phyloP scores from a whole-genome alignment of 345 rosid species.

The Gossypium sturtianum region DNA sequence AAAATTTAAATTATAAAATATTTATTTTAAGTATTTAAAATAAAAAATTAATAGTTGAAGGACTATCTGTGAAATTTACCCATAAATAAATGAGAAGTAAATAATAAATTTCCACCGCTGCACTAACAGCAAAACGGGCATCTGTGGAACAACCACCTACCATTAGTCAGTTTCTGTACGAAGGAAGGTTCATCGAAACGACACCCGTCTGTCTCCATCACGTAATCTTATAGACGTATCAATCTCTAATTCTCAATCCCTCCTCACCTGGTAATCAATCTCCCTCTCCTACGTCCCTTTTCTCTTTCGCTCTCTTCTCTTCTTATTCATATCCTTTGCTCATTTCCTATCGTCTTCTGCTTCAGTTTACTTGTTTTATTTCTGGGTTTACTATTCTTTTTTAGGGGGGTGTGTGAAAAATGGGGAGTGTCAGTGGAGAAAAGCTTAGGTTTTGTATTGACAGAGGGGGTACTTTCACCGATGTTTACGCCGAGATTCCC shows the following conservation, averaged over 20 bases:
- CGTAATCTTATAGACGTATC: neutral
- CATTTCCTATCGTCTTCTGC: neutral
- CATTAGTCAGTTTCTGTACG: too few species aligned
- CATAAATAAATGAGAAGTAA: too few species aligned
- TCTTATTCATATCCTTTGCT: neutral
- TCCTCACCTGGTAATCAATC: neutral
- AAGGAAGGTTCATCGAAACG: neutral
- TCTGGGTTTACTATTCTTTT: too few species aligned
- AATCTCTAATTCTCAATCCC: neutral
- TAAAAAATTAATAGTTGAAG: too few species aligned
- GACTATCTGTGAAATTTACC: too few species aligned
- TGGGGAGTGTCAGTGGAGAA: slow-evolving; percentile 47
- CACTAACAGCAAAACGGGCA: too few species aligned
- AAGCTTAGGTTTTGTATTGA: slow-evolving; percentile 83
- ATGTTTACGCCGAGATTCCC: slow-evolving; percentile 92
- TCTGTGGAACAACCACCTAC: too few species aligned
- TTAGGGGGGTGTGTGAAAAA: slow-evolving; percentile 8
- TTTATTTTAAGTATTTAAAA: too few species aligned
- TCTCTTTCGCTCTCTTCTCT: neutral
- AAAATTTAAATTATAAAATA: too few species aligned
- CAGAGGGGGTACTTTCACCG: slow-evolving; percentile 96
- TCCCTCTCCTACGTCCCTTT: neutral
- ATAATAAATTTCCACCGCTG: too few species aligned
- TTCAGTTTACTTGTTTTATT: too few species aligned
- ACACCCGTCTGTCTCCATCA: neutral